phyloP scores from a whole-genome alignment of 805 yeast species.

The Sugiyamaella chiloensis region DNA sequence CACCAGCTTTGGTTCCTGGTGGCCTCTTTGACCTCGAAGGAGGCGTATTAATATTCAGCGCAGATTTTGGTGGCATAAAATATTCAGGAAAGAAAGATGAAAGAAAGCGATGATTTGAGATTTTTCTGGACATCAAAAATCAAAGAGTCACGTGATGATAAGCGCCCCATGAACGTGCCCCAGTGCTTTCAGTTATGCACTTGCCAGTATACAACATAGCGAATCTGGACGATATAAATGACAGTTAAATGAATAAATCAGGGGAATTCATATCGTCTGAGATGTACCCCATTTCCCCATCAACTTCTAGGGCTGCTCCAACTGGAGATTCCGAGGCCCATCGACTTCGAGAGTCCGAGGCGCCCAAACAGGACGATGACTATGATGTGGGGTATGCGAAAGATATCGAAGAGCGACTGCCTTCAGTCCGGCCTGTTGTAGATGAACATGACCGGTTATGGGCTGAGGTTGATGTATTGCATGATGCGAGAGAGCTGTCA shows the following conservation, averaged over 20 bases:
- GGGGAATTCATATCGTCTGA: not conserved
- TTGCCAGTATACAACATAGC: too few species aligned
- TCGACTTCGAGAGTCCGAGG: not conserved
- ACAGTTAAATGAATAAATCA: not conserved
- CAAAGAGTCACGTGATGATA: slow-evolving; percentile 1
- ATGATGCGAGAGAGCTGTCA: slow-evolving; percentile 68
- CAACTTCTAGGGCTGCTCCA: not conserved
- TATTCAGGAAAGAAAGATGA: not conserved
- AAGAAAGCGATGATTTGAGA: not conserved
- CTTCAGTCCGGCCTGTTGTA: slow-evolving; percentile 55
- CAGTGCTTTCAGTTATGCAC: too few species aligned
- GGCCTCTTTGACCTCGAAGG: slow-evolving; percentile 12
- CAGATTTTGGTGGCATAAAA: slow-evolving; percentile 11
- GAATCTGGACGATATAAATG: too few species aligned
- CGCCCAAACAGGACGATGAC: not conserved
- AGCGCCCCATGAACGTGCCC: not conserved
- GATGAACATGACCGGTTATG: slow-evolving; percentile 74
- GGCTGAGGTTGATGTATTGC: slow-evolving; percentile 83
- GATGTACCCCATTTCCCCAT: not conserved
- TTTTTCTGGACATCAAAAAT: not conserved
- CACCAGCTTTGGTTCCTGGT: not conserved
- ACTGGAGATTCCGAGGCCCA: not conserved
- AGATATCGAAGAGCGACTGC: slow-evolving; percentile 30
- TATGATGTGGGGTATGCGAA: slow-evolving; percentile 1
- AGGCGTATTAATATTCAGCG: slow-evolving; percentile 15